Evolutionary conservation across 169 alveolate genomes (phyloP), one percentile per base, ranked within the genome.

Genomic region (Plasmodium inui): DNA sequence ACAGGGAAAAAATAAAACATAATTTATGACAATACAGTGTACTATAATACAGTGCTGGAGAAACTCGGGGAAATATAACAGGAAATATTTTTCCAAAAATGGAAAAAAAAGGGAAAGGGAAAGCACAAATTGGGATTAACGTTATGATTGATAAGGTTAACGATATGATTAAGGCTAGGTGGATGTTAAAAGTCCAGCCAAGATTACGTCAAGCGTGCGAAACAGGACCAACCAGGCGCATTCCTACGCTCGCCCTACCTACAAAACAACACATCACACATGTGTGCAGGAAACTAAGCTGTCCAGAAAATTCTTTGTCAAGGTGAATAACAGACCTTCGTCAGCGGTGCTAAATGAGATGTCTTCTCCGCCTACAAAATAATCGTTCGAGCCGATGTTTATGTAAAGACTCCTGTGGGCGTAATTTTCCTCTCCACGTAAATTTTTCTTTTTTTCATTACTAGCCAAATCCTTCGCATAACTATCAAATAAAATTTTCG

Each of bases 211-310:
- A 17, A n/a, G 74, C 10, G 74, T n/a, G 74, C 74, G 32, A 17
- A 61, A 26, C 14, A 61, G 9, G 72, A 57, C 30, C 50, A 61
- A 61, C 32, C 34, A n/a, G n/a, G 14, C 39, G 17, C 41, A 22
- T 1, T 67, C n/a, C 1, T 26, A 22, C 76, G 9, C 37, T 2
- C 37, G 37, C 30, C 3, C 39, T 41, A 28, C 50, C 37, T 78
- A 78, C 50, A 78, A 8, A 78, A 39, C 0, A 39, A 30, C 3
- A 28, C 14, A n/a, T 85, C 34, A 85, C 44, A 85, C 61, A 76
- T 85, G 82, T 12, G 76, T n/a, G 50, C 76, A 85, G n/a, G 93
- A 85, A 74, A 85, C 41, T 78, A 85, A n/a, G 30, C 61, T 50
- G 30, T 85, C 79, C 79, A 85, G 26, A 28, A 85, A 85, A 39